Base-by-base conservation (phyloP, 352 stramenopile genomes). In the Globisporangium cederbergense region DNA sequence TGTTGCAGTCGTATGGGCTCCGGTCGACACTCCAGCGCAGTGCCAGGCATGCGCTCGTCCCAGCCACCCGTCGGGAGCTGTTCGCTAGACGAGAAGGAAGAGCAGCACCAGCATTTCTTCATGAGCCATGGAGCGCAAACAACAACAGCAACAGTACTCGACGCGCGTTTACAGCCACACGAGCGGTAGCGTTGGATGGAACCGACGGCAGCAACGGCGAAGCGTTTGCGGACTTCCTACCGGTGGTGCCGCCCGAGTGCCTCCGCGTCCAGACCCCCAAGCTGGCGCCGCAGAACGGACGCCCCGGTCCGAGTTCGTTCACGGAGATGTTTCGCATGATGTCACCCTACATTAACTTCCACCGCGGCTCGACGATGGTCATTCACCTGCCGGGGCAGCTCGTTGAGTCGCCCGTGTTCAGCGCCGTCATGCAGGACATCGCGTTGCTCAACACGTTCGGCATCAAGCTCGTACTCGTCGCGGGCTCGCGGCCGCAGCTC, bases 311-410 rank as follows among this genome's bases (percentile, higher is more conserved):
- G 13, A 88, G 82, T 51, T 90, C 84, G 46, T 95, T 95, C 67
- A 94, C 82, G 0, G 75, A 90, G 64, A 95, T 98, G 91, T 98
- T 99, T 76, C 92, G 96, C 53, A 90, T 91, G 62, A 98, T 97
- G 73, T 97, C 97, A 49, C 97, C 96, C 10, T 99, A 99, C 75
- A 99, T 99, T 71, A 98, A 98, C 62, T 96, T 98, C 65, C 97
- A 99, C 76, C 87, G 96, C 5, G 92, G 91, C 62, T 92, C 93
- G 7, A 95, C 89, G 4, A 98, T 98, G 74, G 96, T 99, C 57
- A 96, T 98, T 69, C 97, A 99, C 68, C 88, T 99, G 67, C 94
- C 95, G 1, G 96, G 96, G 0, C 87, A 97, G 71, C 71, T 99
- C 77, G 91, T 98, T 38, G 96, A 98, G 42, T 96, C 91, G 25